Evolutionary conservation across 2,329 filamentous ascomycete species (phyloP).

Genomic region (Plenodomus tracheiphilus): DNA sequence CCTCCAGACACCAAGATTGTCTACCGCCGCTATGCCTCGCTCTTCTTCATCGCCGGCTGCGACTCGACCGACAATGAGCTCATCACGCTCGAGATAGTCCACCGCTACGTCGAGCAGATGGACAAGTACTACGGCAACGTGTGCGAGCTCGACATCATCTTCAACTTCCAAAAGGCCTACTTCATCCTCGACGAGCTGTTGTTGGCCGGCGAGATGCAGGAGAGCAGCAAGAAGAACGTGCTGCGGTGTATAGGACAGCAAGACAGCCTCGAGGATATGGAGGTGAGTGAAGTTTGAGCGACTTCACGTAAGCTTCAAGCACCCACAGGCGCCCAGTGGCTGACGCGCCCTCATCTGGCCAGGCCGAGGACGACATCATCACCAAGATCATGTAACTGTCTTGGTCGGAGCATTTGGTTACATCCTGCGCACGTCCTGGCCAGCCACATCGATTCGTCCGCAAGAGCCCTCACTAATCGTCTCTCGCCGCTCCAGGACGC

Average conservation of each 20-base stretch:
- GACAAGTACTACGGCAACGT: constrained; percentile 99
- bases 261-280: constrained; percentile 97
- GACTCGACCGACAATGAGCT: constrained; percentile 97
- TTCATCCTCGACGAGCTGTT: constrained; percentile 98
- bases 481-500: constrained; percentile 31
- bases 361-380: constrained; percentile 84
- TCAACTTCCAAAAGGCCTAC: constrained; percentile 99
- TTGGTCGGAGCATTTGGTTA: constrained; percentile 15
- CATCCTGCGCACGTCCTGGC: constrained; percentile 7
- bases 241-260: constrained; percentile 94
- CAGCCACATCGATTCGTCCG: constrained; percentile 16
- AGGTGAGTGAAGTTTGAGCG: constrained; percentile 68
- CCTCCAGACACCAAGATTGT: constrained; percentile 91
- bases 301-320: constrained; percentile 19
- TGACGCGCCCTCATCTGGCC: constrained; percentile 50
- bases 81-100: constrained; percentile 97
- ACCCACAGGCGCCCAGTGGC: constrained; percentile 37
- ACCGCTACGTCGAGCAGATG: constrained; percentile 99
- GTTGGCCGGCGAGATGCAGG: constrained; percentile 93
- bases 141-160: constrained; percentile 99
- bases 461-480: constrained; percentile 32
- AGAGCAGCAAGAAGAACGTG: constrained; percentile 99
- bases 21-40: constrained; percentile 95
- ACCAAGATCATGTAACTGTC: constrained; percentile 76
- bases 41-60: constrained; percentile 99